Conservation (phyloP, 257 asterid genomes). For the Fraxinus quadrangulata region DNA sequence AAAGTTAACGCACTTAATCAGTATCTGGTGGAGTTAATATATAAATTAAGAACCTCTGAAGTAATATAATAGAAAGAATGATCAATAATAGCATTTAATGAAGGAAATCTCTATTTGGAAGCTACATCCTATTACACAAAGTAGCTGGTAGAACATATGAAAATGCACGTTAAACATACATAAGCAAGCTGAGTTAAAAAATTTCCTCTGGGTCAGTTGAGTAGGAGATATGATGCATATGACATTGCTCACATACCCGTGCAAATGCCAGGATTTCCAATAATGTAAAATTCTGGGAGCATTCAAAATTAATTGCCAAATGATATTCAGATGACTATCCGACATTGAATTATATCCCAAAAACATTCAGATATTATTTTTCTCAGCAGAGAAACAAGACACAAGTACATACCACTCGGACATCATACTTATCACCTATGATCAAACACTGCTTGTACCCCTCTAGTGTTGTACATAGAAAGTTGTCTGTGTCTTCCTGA, state of each 20-base stretch:
- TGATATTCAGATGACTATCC: slow-evolving; percentile 3
- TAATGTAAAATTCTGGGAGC: background rate
- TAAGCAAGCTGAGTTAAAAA: background rate
- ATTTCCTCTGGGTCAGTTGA: slow-evolving; percentile 9
- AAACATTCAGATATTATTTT: slow-evolving; percentile 7
- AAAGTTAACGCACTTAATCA: slow-evolving; percentile 28
- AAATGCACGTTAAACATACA: slow-evolving; percentile 9
- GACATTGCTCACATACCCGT: background rate
- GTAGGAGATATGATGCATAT: slow-evolving; percentile 15
- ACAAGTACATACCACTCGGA: slow-evolving; percentile 74
- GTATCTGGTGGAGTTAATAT: slow-evolving; percentile 7
- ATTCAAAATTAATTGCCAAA: slow-evolving; percentile 2
- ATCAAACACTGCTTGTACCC: slow-evolving; percentile 88
- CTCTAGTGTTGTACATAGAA: slow-evolving; percentile 73
- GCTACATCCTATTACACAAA: background rate
- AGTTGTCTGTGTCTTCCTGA: slow-evolving; percentile 94
- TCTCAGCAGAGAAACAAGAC: slow-evolving; percentile 17
- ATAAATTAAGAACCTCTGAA: slow-evolving; percentile 3
- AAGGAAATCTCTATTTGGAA: slow-evolving; percentile 18
- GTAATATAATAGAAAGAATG: slow-evolving; percentile 13
- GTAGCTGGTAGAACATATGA: slow-evolving; percentile 11
- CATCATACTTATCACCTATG: slow-evolving; percentile 91
- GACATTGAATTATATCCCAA: background rate
- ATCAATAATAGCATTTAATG: background rate
- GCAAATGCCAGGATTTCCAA: slow-evolving; percentile 16